These are phyloP conservation scores for Mycena latifolia DNA, from an alignment of 768 basidiomycete species.

Conservation along the genomic window DNA sequence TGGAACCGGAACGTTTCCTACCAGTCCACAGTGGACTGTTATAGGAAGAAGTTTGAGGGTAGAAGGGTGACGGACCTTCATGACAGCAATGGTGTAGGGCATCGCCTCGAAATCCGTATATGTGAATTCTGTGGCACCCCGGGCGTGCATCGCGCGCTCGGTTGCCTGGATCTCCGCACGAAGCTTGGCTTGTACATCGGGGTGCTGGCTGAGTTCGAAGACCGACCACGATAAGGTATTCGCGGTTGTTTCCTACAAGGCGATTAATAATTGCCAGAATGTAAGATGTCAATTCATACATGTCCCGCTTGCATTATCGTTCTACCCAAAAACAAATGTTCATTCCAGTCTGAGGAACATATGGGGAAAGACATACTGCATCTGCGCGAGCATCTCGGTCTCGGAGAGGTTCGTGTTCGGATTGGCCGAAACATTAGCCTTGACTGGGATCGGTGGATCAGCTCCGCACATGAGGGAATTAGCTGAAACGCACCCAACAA, in stretches of 20 bases:
- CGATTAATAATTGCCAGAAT: slow-evolving; percentile 42
- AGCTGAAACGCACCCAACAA: slow-evolving; percentile 60
- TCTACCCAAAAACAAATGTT: not conserved
- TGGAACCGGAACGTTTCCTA: slow-evolving; percentile 69
- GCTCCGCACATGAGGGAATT: not conserved
- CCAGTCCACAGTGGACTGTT: too few species aligned
- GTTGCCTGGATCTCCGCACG: slow-evolving; percentile 67
- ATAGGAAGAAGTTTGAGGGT: not conserved
- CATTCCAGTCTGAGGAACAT: not conserved
- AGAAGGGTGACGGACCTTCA: slow-evolving; percentile 51
- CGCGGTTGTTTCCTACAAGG: slow-evolving; percentile 69
- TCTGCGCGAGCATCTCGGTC: slow-evolving; percentile 49
- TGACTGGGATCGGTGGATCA: not conserved
- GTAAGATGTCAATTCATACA: not conserved
- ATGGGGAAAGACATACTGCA: slow-evolving; percentile 40
- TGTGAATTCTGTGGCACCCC: slow-evolving; percentile 56
- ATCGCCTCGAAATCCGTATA: slow-evolving; percentile 64
- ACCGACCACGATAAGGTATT: slow-evolving; percentile 72
- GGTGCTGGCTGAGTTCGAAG: slow-evolving; percentile 70
- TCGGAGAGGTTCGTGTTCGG: slow-evolving; percentile 34
- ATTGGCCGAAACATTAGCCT: slow-evolving; percentile 35
- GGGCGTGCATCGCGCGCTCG: slow-evolving; percentile 48
- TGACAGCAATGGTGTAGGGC: slow-evolving; percentile 60
- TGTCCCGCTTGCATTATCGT: slow-evolving; percentile 28
- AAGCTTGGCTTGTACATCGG: slow-evolving; percentile 69